phyloP scores from a whole-genome alignment of 768 basidiomycete species.

The Amylocystis lapponica region DNA sequence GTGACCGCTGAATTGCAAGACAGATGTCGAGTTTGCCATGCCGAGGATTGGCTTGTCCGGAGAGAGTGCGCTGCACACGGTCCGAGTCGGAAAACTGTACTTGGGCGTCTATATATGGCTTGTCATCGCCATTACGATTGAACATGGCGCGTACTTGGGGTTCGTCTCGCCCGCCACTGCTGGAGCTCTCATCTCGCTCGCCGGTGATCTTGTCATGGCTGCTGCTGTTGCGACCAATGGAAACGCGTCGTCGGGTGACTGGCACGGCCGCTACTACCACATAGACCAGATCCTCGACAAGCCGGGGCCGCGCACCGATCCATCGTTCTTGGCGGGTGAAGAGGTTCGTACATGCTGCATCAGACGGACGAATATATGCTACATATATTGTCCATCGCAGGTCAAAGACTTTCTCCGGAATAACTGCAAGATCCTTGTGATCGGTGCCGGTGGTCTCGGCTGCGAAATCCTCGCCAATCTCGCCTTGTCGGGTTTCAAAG shows the following conservation, averaged over 20 bases:
- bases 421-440: slow-evolving; percentile 90
- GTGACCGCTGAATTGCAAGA: slow-evolving; percentile 72
- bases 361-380: slow-evolving; percentile 3
- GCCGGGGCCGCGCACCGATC: slow-evolving; percentile 87
- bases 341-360: slow-evolving; percentile 42
- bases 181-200: neutral
- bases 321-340: slow-evolving; percentile 75
- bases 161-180: too few species aligned
- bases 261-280: slow-evolving; percentile 67
- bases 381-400: slow-evolving; percentile 34
- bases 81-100: too few species aligned
- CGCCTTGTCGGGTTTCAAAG: slow-evolving; percentile 93
- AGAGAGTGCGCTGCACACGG: too few species aligned
- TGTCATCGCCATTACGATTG: too few species aligned
- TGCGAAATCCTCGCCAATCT: slow-evolving; percentile 97
- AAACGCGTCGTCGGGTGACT: slow-evolving; percentile 33
- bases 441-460: slow-evolving; percentile 95
- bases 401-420: slow-evolving; percentile 83
- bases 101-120: too few species aligned
- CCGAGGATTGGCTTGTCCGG: too few species aligned
- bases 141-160: too few species aligned
- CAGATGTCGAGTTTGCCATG: slow-evolving; percentile 14
- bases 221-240: slow-evolving; percentile 27
- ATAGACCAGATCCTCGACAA: slow-evolving; percentile 83
- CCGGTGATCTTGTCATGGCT: slow-evolving; percentile 1